Evolutionary conservation across 306 rosid species (phyloP).

Genomic region (Fragaria ananassa): DNA sequence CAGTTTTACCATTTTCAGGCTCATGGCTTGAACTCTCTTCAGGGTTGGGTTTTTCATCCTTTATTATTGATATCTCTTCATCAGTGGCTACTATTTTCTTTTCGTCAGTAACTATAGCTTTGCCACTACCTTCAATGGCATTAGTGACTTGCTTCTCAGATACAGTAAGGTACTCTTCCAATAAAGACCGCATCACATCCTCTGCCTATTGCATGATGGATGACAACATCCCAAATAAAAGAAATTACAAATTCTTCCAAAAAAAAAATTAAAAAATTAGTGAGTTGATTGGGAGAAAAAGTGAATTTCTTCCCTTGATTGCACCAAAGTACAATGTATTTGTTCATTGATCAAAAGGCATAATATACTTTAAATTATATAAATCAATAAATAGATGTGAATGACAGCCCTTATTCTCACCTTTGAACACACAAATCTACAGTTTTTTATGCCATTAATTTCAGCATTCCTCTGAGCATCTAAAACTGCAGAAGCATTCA

Average conservation of each 20-base stretch:
- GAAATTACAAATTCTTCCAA: neutral
- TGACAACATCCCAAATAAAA: constrained; percentile 23
- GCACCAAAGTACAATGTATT: neutral
- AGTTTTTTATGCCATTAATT: constrained; percentile 82
- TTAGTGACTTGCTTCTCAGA: constrained; percentile 43
- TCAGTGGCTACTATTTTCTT: neutral
- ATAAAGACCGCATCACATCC: constrained; percentile 84
- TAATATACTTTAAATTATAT: neutral
- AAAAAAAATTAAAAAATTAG: neutral
- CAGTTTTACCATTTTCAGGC: constrained; percentile 40
- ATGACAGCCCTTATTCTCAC: constrained; percentile 42
- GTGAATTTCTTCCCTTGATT: neutral
- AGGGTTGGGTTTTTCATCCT: constrained; percentile 20
- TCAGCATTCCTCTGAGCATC: constrained; percentile 91
- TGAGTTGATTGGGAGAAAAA: neutral
- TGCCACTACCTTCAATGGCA: constrained; percentile 32
- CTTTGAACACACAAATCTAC: constrained; percentile 81
- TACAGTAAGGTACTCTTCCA: constrained; percentile 59
- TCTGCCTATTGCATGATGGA: constrained; percentile 68
- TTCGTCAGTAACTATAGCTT: constrained; percentile 17
- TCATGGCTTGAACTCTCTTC: constrained; percentile 35
- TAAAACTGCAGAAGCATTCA: constrained; percentile 90
- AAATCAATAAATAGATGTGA: neutral
- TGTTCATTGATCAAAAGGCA: neutral
- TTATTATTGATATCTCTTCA: constrained; percentile 25